A percentile compares a stretch with the other conserved stretches of the same genome.
Conservation (phyloP, 352 stramenopile species). For the Phytophthora citrophthora region DNA sequence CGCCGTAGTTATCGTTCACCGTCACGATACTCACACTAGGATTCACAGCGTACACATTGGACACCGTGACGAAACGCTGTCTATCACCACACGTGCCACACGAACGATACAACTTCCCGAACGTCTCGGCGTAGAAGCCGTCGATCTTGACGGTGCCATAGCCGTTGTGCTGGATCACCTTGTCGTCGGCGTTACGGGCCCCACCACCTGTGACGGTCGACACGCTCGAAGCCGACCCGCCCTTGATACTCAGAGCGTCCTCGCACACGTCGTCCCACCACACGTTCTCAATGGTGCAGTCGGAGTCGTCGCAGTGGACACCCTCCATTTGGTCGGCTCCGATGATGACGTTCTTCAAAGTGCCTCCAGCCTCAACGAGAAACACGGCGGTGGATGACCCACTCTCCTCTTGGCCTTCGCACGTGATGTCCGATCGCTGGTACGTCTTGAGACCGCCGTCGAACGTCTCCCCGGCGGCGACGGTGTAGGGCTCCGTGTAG, state of each 20-base stretch:
- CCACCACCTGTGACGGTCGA: background rate
- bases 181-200: background rate
- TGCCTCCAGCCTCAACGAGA: conserved; percentile 33
- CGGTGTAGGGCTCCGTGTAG: conserved; percentile 1
- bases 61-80: background rate
- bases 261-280: background rate
- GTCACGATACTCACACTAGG: background rate
- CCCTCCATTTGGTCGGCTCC: conserved; percentile 34
- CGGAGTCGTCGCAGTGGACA: conserved; percentile 26
- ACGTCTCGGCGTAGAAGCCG: background rate
- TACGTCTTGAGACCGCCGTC: background rate
- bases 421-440: background rate
- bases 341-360: conserved; percentile 49
- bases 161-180: background rate
- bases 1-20: conserved; percentile 5
- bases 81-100: background rate
- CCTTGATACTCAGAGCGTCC: background rate
- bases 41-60: background rate
- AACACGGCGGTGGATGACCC: conserved; percentile 25
- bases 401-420: background rate
- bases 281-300: background rate
- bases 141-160: background rate
- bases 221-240: background rate
- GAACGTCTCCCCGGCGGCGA: background rate
- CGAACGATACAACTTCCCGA: background rate